A percentile compares a stretch with the other conserved stretches of the same genome.
phyloP scores from a whole-genome alignment of 805 yeast genomes.

The Suhomyces sp. region DNA sequence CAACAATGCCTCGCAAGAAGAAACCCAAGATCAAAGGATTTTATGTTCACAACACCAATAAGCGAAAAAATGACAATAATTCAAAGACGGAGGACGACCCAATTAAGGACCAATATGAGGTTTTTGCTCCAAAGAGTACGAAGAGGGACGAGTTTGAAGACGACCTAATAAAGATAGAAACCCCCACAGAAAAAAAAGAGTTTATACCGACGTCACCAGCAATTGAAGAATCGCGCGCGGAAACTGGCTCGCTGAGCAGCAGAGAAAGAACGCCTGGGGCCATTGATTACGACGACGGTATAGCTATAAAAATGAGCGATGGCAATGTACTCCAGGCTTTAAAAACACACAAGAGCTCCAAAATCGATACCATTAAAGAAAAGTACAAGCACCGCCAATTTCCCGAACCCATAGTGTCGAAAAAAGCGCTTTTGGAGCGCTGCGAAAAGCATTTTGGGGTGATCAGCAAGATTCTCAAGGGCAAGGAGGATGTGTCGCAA shows the following conservation, averaged over 20 bases:
- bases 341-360: conserved; percentile 11
- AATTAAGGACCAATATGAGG: background rate
- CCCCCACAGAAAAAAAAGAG: background rate
- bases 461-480: conserved; percentile 43
- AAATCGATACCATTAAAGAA: conserved; percentile 12
- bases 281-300: conserved; percentile 4
- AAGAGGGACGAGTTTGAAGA: conserved; percentile 3
- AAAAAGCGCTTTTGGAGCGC: conserved; percentile 25
- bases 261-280: background rate
- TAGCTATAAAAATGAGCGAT: conserved; percentile 7
- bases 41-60: background rate
- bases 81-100: background rate
- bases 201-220: background rate
- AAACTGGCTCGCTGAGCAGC: background rate
- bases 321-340: conserved; percentile 15
- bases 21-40: background rate
- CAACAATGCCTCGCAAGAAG: background rate
- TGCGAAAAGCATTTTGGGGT: conserved; percentile 27
- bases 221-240: background rate
- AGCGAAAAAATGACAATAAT: background rate
- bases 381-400: conserved; percentile 15
- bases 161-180: background rate
- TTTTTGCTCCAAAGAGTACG: background rate
- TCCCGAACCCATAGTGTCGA: conserved; percentile 30
- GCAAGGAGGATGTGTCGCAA: conserved; percentile 39